Evolutionary conservation across 768 basidiomycete genomes (phyloP), one percentile per base, ranked within the genome.

Genomic region (Tephrocybe sp.): DNA sequence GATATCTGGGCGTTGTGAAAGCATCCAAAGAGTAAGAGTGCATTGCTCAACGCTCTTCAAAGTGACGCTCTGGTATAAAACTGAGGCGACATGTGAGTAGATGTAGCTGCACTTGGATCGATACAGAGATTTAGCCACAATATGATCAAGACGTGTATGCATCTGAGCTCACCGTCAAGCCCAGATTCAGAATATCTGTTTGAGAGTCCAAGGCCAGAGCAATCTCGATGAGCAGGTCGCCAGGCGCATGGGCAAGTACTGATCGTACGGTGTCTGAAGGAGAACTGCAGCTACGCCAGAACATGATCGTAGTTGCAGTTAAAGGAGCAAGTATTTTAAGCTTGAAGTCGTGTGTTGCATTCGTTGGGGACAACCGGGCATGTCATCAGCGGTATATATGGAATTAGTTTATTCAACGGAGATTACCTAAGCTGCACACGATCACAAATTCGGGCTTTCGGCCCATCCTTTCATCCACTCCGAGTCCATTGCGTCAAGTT

Each of bases 161-260:
- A 26, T 36, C 19, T 41, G 42, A 30, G 73, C 86, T 65, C 59
- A 79, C 87, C 50, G 82, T 78, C 49, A 84, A 69, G 45, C 76
- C 78, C 33, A 89, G 72, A 56, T 74, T 80, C 38, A 87, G 68
- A 16, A 85, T 49, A 63, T 89, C 84, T 3, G 70, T 61, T 39
- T 73, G 76, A 31, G 70, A 74, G 33, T 78, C 70, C 38, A 89
- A 65, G 60, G 75, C 74, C 20, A 65, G 63, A 0, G 85, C 79
- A 44, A 89, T 77, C 62, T 89, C 85, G 39, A 87, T 76, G 38
- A 89, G 71, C 39, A 89, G 62, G 64, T 90, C 88, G 30, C 72
- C 73, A 0, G 87, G 87, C 7, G 65, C 38, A n/a, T 51, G 38
- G 12, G n/a, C 39, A 9, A 56, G 34, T 3, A 19, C 31, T 14